Conservation (phyloP, 345 rosid species). For the Citrus mangshanensis region DNA sequence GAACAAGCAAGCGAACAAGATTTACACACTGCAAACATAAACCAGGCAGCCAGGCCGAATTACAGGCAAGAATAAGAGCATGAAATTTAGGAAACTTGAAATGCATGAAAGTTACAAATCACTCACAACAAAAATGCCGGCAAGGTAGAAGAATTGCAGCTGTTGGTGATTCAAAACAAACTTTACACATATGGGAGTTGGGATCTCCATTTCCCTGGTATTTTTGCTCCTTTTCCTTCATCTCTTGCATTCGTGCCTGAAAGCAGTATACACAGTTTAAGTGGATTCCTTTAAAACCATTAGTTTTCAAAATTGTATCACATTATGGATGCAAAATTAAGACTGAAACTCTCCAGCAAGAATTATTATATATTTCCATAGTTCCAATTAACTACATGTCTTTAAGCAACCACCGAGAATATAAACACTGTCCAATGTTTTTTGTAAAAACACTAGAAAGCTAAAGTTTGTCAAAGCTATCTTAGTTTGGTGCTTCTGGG, state of each 20-base stretch:
- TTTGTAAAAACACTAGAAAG: not conserved
- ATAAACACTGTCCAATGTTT: not conserved
- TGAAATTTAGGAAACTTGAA: not conserved
- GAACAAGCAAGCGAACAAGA: conserved; percentile 97
- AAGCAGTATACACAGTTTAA: conserved; percentile 9
- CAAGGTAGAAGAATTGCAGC: conserved; percentile 99
- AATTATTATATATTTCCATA: not conserved
- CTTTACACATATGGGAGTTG: conserved; percentile 94
- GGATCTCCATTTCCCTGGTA: conserved; percentile 67
- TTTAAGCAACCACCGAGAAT: not conserved
- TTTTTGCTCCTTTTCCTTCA: conserved; percentile 92
- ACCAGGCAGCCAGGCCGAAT: not conserved
- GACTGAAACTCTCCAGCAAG: not conserved
- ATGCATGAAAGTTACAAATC: conserved; percentile 1
- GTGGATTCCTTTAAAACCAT: not conserved
- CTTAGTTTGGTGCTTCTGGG: not conserved
- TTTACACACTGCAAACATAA: conserved; percentile 78
- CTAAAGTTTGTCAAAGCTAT: not conserved
- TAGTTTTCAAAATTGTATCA: not conserved
- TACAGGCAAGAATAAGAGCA: not conserved
- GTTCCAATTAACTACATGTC: not conserved
- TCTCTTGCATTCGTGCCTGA: conserved; percentile 97
- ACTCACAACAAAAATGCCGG: conserved; percentile 98
- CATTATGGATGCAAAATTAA: not conserved
- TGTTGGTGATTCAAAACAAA: conserved; percentile 90